Percentiles rank a stretch among this genome's conserved stretches.
phyloP scores from a whole-genome alignment of 805 yeast species.

The Lipomyces mesembrius region DNA sequence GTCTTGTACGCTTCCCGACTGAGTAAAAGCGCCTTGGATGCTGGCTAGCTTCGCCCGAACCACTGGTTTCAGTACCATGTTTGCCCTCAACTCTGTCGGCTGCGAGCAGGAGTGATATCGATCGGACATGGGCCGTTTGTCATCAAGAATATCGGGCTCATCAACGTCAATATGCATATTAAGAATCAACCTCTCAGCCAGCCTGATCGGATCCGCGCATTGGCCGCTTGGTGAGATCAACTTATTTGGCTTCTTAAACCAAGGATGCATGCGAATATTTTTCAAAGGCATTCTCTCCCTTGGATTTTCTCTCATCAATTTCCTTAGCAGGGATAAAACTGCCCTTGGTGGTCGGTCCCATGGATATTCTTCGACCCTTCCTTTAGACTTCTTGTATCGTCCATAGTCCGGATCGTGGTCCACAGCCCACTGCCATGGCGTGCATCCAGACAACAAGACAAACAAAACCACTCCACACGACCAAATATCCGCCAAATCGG shows the following conservation, averaged over 20 bases:
- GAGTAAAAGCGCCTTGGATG: constrained; percentile 5
- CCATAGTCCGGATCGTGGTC: constrained; percentile 55
- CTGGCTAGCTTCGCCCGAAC: neutral
- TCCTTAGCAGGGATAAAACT: constrained; percentile 57
- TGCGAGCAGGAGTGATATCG: constrained; percentile 20
- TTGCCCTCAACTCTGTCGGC: constrained; percentile 21
- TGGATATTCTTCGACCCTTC: constrained; percentile 53
- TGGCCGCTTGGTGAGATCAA: constrained; percentile 54
- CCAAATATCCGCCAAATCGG: constrained; percentile 68
- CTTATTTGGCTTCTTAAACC: constrained; percentile 56
- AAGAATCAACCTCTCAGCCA: constrained; percentile 58
- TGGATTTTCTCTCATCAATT: constrained; percentile 58
- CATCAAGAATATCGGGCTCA: constrained; percentile 20
- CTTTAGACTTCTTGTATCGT: constrained; percentile 51
- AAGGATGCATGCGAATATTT: constrained; percentile 56
- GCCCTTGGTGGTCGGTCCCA: constrained; percentile 60
- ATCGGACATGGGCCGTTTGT: constrained; percentile 5
- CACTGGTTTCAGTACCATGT: constrained; percentile 7
- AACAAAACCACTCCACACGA: constrained; percentile 59
- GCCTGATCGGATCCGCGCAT: constrained; percentile 57
- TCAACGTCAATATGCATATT: constrained; percentile 54
- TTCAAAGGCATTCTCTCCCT: constrained; percentile 51
- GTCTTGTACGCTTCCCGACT: constrained; percentile 38
- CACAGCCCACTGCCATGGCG: constrained; percentile 74
- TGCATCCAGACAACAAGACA: constrained; percentile 66